Percentiles rank a stretch among this genome's conserved stretches.
phyloP scores from a whole-genome alignment of 2,329 filamentous ascomycete species.

The Aspergillus sojae region DNA sequence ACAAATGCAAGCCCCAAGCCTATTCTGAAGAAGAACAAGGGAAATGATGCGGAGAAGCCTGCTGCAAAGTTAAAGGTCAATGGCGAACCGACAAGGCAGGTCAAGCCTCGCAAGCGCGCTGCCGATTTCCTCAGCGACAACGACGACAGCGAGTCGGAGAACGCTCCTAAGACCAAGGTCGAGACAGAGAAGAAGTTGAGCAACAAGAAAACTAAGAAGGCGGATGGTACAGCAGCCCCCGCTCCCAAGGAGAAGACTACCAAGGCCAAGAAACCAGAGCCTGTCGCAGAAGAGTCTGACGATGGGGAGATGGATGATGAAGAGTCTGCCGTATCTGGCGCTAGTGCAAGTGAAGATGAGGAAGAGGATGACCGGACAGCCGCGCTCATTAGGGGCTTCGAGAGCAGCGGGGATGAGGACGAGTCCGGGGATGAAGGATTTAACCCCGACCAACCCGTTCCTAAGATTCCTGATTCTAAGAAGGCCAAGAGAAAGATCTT shows the following conservation, averaged over 20 bases:
- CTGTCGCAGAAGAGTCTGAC: conserved; percentile 39
- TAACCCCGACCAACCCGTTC: conserved; percentile 48
- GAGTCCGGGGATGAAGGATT: conserved; percentile 50
- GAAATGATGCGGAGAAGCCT: conserved; percentile 23
- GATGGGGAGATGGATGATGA: conserved; percentile 29
- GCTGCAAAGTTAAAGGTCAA: conserved; percentile 34
- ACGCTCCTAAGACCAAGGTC: conserved; percentile 21
- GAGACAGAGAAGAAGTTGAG: conserved; percentile 41
- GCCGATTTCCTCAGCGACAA: conserved; percentile 52
- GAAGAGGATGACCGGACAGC: conserved; percentile 56
- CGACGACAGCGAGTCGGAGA: conserved; percentile 33
- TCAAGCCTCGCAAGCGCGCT: conserved; percentile 50
- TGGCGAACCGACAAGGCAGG: conserved; percentile 37
- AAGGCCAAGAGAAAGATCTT: conserved; percentile 54
- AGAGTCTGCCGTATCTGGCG: conserved; percentile 20
- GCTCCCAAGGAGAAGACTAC: conserved; percentile 39
- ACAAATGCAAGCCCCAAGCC: conserved; percentile 35
- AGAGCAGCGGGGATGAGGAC: conserved; percentile 57
- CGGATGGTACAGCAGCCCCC: conserved; percentile 35
- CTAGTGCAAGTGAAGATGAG: conserved; percentile 33
- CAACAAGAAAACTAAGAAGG: conserved; percentile 51
- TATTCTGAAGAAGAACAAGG: conserved; percentile 37
- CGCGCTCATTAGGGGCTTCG: conserved; percentile 58
- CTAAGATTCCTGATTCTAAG: conserved; percentile 49
- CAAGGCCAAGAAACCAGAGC: conserved; percentile 48